phyloP scores from a whole-genome alignment of 768 basidiomycete species.

The Mycena galopus region DNA sequence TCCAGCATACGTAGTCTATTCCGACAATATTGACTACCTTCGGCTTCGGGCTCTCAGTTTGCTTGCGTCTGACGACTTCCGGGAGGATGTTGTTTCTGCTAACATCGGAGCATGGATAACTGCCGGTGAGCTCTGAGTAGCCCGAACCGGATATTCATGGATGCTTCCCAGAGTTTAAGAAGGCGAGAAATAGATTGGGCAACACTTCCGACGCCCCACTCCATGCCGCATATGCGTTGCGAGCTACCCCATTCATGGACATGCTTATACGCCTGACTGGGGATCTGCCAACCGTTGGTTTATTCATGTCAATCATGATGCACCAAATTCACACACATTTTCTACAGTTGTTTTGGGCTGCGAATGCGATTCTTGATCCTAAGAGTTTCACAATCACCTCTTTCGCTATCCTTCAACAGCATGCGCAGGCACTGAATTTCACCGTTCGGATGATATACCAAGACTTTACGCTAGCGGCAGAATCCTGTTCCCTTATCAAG shows the following conservation, averaged over 20 bases:
- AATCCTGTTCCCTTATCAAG: conserved; percentile 28
- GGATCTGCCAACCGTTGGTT: neutral
- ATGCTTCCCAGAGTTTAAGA: neutral
- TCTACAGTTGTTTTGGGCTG: conserved; percentile 37
- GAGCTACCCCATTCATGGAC: neutral
- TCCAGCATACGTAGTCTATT: neutral
- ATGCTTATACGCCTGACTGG: neutral
- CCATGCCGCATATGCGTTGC: neutral
- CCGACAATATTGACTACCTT: conserved; percentile 5
- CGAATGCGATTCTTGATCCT: conserved; percentile 41
- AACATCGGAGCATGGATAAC: neutral
- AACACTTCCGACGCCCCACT: neutral
- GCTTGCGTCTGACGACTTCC: neutral
- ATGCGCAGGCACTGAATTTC: conserved; percentile 35
- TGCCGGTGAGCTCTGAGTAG: neutral
- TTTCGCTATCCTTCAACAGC: conserved; percentile 45
- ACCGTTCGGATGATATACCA: conserved; percentile 24
- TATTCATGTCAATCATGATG: neutral
- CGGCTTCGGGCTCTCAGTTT: neutral
- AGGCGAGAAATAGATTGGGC: neutral
- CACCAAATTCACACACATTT: neutral
- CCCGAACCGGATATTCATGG: neutral
- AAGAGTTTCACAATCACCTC: conserved; percentile 42
- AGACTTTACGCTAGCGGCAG: neutral
- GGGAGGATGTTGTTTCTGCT: neutral